Conservation (phyloP, 1,284 basidiomycete species). For the Marasmius fiardii region DNA sequence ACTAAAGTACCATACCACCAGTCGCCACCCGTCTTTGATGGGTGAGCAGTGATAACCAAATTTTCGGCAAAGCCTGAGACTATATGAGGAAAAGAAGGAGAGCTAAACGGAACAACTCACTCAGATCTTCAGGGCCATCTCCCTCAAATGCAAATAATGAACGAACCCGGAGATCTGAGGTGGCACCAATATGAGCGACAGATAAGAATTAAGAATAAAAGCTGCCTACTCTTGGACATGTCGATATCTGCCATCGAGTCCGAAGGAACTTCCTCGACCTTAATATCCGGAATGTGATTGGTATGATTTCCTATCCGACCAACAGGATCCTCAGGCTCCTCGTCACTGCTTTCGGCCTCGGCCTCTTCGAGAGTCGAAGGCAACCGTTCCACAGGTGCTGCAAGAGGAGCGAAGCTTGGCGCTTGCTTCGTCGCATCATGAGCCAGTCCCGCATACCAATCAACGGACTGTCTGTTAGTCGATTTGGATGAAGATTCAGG, state of each 20-base stretch:
- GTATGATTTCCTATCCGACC: slow-evolving; percentile 57
- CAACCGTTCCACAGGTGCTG: slow-evolving; percentile 35
- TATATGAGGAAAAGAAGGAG: not conserved
- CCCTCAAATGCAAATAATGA: slow-evolving; percentile 82
- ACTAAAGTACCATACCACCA: slow-evolving; percentile 93
- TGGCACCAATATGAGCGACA: slow-evolving; percentile 12
- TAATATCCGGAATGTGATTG: slow-evolving; percentile 52
- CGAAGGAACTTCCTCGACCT: slow-evolving; percentile 44
- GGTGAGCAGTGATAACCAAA: slow-evolving; percentile 75
- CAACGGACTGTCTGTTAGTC: slow-evolving; percentile 77
- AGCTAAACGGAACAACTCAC: slow-evolving; percentile 38
- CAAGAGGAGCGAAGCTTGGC: slow-evolving; percentile 5
- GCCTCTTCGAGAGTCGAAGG: slow-evolving; percentile 58
- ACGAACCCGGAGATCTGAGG: slow-evolving; percentile 66
- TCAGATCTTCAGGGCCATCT: slow-evolving; percentile 83
- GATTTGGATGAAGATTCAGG: slow-evolving; percentile 17
- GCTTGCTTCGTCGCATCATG: slow-evolving; percentile 53
- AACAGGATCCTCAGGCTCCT: slow-evolving; percentile 30
- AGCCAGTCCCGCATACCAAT: slow-evolving; percentile 91
- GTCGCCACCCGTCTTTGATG: slow-evolving; percentile 79
- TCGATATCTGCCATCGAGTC: slow-evolving; percentile 82
- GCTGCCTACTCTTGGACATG: slow-evolving; percentile 49
- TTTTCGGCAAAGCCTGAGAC: slow-evolving; percentile 79
- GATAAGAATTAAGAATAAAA: slow-evolving; percentile 1
- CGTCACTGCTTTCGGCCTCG: slow-evolving; percentile 45